These are phyloP conservation scores for Rhynchosporium agropyri DNA, from an alignment of 2,329 filamentous ascomycete species.

Conservation along the genomic window DNA sequence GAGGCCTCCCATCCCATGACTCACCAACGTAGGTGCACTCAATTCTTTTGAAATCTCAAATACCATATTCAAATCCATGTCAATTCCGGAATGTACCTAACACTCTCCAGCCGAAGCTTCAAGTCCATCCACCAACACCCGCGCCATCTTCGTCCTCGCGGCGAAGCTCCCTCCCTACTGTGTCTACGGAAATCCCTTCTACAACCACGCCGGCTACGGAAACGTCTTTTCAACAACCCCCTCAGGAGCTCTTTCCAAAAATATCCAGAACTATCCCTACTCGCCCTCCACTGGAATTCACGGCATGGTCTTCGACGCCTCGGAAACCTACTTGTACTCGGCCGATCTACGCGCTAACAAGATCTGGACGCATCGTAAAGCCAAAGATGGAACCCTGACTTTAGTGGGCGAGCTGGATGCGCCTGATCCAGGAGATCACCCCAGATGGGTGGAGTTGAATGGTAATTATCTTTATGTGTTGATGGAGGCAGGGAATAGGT, in stretches of 20 bases:
- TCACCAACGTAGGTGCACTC: slow-evolving; percentile 64
- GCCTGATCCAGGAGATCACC: slow-evolving; percentile 72
- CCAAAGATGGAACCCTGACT: slow-evolving; percentile 60
- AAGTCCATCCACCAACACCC: slow-evolving; percentile 73
- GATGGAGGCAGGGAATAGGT: slow-evolving; percentile 86
- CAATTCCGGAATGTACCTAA: slow-evolving; percentile 6
- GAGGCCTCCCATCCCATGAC: slow-evolving; percentile 74
- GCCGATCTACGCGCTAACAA: slow-evolving; percentile 78
- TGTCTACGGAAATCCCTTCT: slow-evolving; percentile 91
- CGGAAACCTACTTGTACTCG: slow-evolving; percentile 75
- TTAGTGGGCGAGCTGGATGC: slow-evolving; percentile 75
- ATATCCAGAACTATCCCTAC: slow-evolving; percentile 75
- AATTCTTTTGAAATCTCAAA: background rate
- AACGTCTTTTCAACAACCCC: slow-evolving; percentile 70
- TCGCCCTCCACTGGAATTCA: slow-evolving; percentile 72
- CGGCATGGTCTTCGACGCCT: slow-evolving; percentile 79
- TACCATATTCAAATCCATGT: background rate
- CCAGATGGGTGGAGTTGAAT: slow-evolving; percentile 86
- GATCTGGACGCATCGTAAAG: slow-evolving; percentile 83
- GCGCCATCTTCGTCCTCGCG: slow-evolving; percentile 86
- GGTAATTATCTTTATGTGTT: slow-evolving; percentile 81
- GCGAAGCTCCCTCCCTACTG: slow-evolving; percentile 76
- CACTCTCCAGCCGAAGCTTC: slow-evolving; percentile 59
- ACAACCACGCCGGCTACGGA: slow-evolving; percentile 79
- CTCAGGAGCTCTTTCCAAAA: slow-evolving; percentile 59